Conservation (phyloP, 495 filamentous ascomycete genomes). For the Cairneyella variabilis region DNA sequence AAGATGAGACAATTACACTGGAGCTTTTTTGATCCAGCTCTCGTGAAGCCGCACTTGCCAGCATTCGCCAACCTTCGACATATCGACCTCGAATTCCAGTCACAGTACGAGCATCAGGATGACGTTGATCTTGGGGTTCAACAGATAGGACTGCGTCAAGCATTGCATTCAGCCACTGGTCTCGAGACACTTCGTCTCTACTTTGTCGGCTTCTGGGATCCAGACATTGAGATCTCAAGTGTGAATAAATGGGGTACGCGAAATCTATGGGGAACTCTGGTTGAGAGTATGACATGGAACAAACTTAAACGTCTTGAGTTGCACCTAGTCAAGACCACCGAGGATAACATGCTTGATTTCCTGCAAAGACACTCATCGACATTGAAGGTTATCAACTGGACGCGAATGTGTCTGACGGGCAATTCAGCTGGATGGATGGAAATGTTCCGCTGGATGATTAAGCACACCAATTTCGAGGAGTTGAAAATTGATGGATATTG, state of each 20-base stretch:
- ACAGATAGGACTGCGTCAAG: neutral
- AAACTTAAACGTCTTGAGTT: neutral
- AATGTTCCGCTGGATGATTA: neutral
- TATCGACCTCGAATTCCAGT: neutral
- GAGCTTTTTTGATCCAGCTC: neutral
- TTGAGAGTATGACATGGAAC: neutral
- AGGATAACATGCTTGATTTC: neutral
- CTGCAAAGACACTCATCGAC: neutral
- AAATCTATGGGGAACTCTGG: neutral
- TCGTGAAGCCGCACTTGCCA: neutral
- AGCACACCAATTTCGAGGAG: neutral
- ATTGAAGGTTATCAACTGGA: neutral
- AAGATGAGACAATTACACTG: neutral
- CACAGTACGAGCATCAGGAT: neutral
- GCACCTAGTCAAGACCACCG: neutral
- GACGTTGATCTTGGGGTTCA: neutral
- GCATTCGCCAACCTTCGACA: neutral
- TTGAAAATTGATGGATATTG: neutral
- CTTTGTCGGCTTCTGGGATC: neutral
- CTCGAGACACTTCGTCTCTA: neutral
- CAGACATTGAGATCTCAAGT: neutral
- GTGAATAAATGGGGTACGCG: neutral
- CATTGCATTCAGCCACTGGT: neutral
- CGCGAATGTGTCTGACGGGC: neutral
- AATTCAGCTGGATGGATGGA: neutral